Evolutionary conservation across 805 yeast genomes (phyloP).

Genomic region (Metschnikowia cerradonensis): DNA sequence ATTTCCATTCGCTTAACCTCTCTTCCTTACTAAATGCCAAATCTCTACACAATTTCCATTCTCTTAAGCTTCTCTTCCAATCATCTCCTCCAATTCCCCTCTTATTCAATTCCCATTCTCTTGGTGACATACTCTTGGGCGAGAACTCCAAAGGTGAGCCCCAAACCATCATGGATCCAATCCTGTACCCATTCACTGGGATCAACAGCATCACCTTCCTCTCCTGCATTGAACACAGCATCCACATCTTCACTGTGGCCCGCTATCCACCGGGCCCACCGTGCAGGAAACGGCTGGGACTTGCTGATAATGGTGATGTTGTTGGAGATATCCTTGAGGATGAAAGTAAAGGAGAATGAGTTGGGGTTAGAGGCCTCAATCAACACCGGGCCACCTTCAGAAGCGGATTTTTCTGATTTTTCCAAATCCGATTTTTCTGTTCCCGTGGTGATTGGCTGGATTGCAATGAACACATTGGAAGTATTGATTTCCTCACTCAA

Average conservation of each 20-base stretch:
- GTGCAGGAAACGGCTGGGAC: slow-evolving; percentile 85
- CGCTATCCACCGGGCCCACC: slow-evolving; percentile 93
- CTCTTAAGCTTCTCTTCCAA: too few species aligned
- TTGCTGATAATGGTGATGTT: slow-evolving; percentile 67
- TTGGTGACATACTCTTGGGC: slow-evolving; percentile 89
- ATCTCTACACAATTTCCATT: neutral
- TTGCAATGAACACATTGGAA: slow-evolving; percentile 67
- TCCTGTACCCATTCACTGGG: slow-evolving; percentile 43
- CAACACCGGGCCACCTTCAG: slow-evolving; percentile 20
- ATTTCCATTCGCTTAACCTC: neutral
- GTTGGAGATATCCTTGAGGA: slow-evolving; percentile 76
- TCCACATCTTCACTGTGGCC: slow-evolving; percentile 30
- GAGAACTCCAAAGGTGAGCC: slow-evolving; percentile 74
- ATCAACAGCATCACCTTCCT: slow-evolving; percentile 25
- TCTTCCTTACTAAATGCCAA: neutral
- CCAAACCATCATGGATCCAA: slow-evolving; percentile 57
- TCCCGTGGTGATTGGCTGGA: slow-evolving; percentile 49
- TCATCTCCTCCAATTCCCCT: neutral
- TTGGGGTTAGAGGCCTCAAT: slow-evolving; percentile 47
- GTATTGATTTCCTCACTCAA: slow-evolving; percentile 23
- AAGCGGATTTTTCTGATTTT: neutral
- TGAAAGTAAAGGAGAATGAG: slow-evolving; percentile 71
- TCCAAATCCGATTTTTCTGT: slow-evolving; percentile 4
- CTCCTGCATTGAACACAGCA: slow-evolving; percentile 20
- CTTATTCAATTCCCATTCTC: slow-evolving; percentile 64